Evolutionary conservation across 768 basidiomycete species (phyloP).

Genomic region (Amanita brunnescens): DNA sequence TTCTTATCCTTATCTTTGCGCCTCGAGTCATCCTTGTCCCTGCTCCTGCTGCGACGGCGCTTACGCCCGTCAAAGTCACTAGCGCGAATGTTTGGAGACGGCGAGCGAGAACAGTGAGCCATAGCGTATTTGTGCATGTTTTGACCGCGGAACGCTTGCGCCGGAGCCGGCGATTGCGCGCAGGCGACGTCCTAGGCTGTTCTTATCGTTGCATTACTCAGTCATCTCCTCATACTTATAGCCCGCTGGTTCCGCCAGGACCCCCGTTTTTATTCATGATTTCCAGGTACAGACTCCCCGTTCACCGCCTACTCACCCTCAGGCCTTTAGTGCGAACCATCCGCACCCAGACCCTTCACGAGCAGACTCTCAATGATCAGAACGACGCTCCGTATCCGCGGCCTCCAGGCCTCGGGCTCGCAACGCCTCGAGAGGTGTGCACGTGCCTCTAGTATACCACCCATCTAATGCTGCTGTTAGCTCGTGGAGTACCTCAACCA

Average conservation of each 20-base stretch:
- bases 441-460: background rate
- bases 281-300: background rate
- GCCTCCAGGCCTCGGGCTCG: slow-evolving; percentile 40
- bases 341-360: slow-evolving; percentile 51
- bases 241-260: too few relatives aligned
- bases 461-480: slow-evolving; percentile 26
- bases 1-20: slow-evolving; percentile 44
- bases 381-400: slow-evolving; percentile 22
- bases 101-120: slow-evolving; percentile 45
- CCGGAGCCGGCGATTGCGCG: background rate
- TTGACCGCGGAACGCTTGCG: background rate
- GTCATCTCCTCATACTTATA: too few relatives aligned
- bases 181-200: background rate
- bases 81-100: slow-evolving; percentile 28
- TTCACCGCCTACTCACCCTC: slow-evolving; percentile 4
- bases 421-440: slow-evolving; percentile 50
- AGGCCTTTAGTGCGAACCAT: slow-evolving; percentile 27
- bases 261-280: too few relatives aligned
- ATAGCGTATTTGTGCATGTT: slow-evolving; percentile 19
- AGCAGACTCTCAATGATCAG: slow-evolving; percentile 25
- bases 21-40: slow-evolving; percentile 20
- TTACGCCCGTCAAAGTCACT: slow-evolving; percentile 23
- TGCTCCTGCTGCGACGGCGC: slow-evolving; percentile 24
- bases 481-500: slow-evolving; percentile 80
- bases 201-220: too few relatives aligned